A percentile compares a stretch with the other conserved stretches of the same genome.
Evolutionary conservation across 495 filamentous ascomycete species (phyloP).

Genomic region (Extremus antarcticus): DNA sequence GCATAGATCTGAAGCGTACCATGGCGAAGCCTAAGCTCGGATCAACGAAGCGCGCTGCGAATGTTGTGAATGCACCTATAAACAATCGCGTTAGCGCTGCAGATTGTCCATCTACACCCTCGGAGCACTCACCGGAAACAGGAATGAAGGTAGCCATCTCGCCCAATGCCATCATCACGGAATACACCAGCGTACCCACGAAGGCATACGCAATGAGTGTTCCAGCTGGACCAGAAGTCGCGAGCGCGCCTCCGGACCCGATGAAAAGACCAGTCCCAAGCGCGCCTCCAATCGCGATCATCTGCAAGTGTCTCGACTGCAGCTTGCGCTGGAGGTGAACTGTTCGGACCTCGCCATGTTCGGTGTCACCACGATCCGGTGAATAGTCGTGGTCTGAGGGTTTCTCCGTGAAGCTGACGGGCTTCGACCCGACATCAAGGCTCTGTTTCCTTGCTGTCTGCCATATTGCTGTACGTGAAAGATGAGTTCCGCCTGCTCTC

Average conservation of each 20-base stretch:
- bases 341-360: constrained; percentile 4
- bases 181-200: constrained; percentile 43
- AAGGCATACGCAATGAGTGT: constrained; percentile 40
- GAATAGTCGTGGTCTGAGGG: neutral
- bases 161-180: constrained; percentile 54
- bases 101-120: constrained; percentile 52
- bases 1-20: too few relatives aligned
- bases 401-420: neutral
- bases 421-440: neutral
- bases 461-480: too few relatives aligned
- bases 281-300: constrained; percentile 33
- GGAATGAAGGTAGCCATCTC: constrained; percentile 64
- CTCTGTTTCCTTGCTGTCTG: neutral
- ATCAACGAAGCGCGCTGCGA: constrained; percentile 44
- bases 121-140: constrained; percentile 50
- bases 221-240: constrained; percentile 26
- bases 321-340: constrained; percentile 20
- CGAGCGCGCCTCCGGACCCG: constrained; percentile 25
- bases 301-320: constrained; percentile 28
- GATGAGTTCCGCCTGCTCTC: too few relatives aligned
- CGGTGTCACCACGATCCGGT: neutral
- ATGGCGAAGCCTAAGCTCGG: constrained; percentile 55
- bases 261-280: constrained; percentile 33
- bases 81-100: neutral
- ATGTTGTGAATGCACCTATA: constrained; percentile 13